Evolutionary conservation across 2,329 filamentous ascomycete genomes (phyloP).

Genomic region (Juglanconis sp.): DNA sequence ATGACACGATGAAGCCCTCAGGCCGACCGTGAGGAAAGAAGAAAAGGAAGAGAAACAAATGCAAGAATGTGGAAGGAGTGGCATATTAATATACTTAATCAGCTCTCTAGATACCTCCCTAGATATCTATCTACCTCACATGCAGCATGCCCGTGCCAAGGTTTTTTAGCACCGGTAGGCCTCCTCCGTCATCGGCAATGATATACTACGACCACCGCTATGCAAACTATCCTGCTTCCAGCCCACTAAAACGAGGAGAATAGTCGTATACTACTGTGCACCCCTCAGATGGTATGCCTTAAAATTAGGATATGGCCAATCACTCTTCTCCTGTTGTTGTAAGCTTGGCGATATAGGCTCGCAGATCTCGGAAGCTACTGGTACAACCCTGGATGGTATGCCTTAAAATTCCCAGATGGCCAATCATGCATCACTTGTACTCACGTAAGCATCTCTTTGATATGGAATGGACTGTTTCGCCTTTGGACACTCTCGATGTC

Average conservation of each 20-base stretch:
- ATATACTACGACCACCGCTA: neutral
- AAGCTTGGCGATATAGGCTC: neutral
- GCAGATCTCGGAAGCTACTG: neutral
- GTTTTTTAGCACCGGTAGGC: too few relatives aligned
- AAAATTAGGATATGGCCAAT: neutral
- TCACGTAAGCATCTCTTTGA: neutral
- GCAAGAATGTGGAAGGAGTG: too few relatives aligned
- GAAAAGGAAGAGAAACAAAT: neutral
- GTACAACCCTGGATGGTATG: neutral
- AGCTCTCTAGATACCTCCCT: neutral
- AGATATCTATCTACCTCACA: neutral
- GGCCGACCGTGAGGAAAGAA: constrained; percentile 7
- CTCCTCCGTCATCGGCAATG: neutral
- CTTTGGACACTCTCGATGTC: neutral
- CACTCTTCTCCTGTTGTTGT: neutral
- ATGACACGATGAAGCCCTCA: neutral
- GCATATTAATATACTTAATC: neutral
- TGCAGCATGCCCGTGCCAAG: neutral
- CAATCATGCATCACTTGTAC: neutral
- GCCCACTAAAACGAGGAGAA: neutral
- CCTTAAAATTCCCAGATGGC: neutral
- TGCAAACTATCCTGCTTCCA: neutral
- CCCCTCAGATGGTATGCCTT: neutral
- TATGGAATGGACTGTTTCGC: neutral
- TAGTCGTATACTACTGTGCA: neutral